Percentiles rank a stretch among this genome's conserved stretches.
phyloP scores from a whole-genome alignment of 2,329 filamentous ascomycete species.

The Curvularia lunata region DNA sequence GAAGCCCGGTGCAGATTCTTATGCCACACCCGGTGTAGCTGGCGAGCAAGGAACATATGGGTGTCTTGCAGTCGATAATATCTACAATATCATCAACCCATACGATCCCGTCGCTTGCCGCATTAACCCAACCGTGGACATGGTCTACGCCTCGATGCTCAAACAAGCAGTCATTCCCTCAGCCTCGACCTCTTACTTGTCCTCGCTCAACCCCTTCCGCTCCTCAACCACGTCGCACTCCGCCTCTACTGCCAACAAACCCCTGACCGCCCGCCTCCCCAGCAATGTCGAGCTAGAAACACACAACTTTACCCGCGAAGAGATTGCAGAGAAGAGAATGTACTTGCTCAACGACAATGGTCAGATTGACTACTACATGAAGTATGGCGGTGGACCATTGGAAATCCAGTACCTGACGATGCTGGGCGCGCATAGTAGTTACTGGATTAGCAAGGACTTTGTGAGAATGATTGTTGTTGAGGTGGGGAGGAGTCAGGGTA shows the following conservation, averaged over 20 bases:
- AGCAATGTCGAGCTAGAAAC: constrained; percentile 84
- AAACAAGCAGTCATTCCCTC: constrained; percentile 81
- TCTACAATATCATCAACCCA: constrained; percentile 89
- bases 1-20: constrained; percentile 75
- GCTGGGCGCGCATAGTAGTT: constrained; percentile 92
- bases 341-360: constrained; percentile 93
- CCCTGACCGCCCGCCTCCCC: constrained; percentile 50
- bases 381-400: constrained; percentile 81
- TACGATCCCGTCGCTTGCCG: constrained; percentile 87
- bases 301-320: constrained; percentile 91
- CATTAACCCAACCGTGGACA: constrained; percentile 88
- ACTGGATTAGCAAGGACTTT: constrained; percentile 88
- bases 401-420: constrained; percentile 98
- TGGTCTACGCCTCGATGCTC: constrained; percentile 75
- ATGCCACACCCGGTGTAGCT: constrained; percentile 63
- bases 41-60: constrained; percentile 83
- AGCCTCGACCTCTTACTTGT: constrained; percentile 61
- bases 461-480: constrained; percentile 90
- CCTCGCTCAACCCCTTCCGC: constrained; percentile 51
- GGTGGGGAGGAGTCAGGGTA: constrained; percentile 76
- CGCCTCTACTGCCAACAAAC: constrained; percentile 31
- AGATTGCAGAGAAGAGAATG: constrained; percentile 88
- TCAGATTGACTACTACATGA: constrained; percentile 89
- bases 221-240: constrained; percentile 35
- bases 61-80: constrained; percentile 90